Conservation (phyloP, 495 filamentous ascomycete species). For the Penicillium odoratum region DNA sequence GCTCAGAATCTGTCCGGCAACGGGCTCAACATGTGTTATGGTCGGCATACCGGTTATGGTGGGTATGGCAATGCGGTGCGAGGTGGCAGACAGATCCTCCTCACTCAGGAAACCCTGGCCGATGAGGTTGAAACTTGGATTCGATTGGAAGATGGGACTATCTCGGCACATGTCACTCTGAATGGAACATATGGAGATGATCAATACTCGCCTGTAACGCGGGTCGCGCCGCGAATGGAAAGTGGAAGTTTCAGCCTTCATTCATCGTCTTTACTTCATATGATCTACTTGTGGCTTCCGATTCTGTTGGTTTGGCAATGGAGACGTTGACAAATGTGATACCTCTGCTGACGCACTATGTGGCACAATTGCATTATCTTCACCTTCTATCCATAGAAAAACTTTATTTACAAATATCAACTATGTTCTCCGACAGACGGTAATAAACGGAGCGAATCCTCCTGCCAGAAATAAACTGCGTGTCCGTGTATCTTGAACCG, state of each 20-base stretch:
- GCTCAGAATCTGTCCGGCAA: constrained; percentile 38
- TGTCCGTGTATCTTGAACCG: constrained; percentile 9
- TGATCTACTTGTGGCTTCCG: constrained; percentile 16
- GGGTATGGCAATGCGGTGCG: constrained; percentile 67
- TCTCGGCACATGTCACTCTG: constrained; percentile 57
- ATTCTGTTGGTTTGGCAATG: constrained; percentile 10
- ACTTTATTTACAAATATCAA: too few species aligned
- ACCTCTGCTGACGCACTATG: too few species aligned
- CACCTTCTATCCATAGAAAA: too few species aligned
- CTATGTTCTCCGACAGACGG: background rate
- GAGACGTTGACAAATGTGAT: constrained; percentile 1
- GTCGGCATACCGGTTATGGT: constrained; percentile 70
- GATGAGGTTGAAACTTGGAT: constrained; percentile 62
- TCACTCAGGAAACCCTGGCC: constrained; percentile 38
- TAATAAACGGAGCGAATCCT: constrained; percentile 14
- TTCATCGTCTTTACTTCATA: background rate
- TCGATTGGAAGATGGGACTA: constrained; percentile 59
- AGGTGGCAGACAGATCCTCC: constrained; percentile 57
- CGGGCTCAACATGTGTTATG: constrained; percentile 60
- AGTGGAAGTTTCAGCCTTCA: constrained; percentile 1
- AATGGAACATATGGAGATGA: constrained; percentile 70
- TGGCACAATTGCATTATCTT: background rate
- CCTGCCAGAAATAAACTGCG: constrained; percentile 11
- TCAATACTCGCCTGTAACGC: constrained; percentile 12
- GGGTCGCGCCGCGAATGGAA: background rate